Evolutionary conservation across 257 asterid genomes (phyloP).

Genomic region (Ilex asprella): DNA sequence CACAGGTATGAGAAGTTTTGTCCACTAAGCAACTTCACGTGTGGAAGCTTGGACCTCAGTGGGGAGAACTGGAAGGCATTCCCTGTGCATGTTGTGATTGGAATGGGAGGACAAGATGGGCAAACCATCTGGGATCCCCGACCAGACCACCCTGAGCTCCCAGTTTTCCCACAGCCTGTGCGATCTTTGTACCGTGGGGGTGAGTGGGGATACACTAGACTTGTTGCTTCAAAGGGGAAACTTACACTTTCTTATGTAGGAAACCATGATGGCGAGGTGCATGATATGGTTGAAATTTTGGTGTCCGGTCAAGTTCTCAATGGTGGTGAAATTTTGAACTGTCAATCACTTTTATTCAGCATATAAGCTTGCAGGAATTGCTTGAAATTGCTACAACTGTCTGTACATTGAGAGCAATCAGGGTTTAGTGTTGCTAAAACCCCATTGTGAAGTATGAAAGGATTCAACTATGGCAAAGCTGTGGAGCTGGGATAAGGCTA

Average conservation of each 20-base stretch:
- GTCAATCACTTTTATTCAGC: too few relatives aligned
- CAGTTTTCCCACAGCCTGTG: slow-evolving; percentile 77
- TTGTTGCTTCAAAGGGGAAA: slow-evolving; percentile 56
- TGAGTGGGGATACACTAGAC: slow-evolving; percentile 71
- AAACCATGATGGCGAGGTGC: slow-evolving; percentile 85
- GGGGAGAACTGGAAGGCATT: slow-evolving; percentile 35
- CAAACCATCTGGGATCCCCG: slow-evolving; percentile 88
- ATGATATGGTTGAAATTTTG: slow-evolving; percentile 68
- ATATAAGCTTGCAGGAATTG: too few relatives aligned
- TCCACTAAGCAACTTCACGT: slow-evolving; percentile 70
- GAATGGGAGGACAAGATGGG: slow-evolving; percentile 96
- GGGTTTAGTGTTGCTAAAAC: too few relatives aligned
- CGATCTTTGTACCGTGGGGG: slow-evolving; percentile 75
- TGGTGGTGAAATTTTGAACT: slow-evolving; percentile 31
- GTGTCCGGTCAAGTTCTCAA: slow-evolving; percentile 62
- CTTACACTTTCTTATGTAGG: slow-evolving; percentile 71
- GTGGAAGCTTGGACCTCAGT: slow-evolving; percentile 47
- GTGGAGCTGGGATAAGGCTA: too few relatives aligned
- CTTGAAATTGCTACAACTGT: too few relatives aligned
- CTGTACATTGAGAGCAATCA: too few relatives aligned
- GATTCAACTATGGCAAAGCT: too few relatives aligned
- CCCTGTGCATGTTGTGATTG: slow-evolving; percentile 80
- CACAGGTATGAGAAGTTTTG: slow-evolving; percentile 88
- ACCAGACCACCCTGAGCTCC: slow-evolving; percentile 43
- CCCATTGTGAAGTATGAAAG: too few relatives aligned